These are phyloP conservation scores for Posidonia australis DNA, from an alignment of 106 monocot genomes.

Conservation along the genomic window DNA sequence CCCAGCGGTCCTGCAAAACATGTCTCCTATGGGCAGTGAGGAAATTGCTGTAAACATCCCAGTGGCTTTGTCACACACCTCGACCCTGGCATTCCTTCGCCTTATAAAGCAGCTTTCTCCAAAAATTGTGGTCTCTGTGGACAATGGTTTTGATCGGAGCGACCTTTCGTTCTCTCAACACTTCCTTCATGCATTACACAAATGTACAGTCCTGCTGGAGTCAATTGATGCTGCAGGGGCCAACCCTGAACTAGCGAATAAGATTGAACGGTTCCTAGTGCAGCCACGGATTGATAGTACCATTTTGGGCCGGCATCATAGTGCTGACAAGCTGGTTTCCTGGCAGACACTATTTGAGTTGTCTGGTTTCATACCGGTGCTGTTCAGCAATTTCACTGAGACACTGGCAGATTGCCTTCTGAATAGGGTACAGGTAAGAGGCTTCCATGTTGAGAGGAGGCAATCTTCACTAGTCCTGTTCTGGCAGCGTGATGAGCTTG, in stretches of 20 bases:
- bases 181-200: constrained; percentile 51
- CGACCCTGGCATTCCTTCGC: constrained; percentile 30
- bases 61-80: constrained; percentile 18
- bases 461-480: constrained; percentile 44
- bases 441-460: constrained; percentile 74
- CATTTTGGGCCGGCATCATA: constrained; percentile 24
- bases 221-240: constrained; percentile 74
- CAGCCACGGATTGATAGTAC: constrained; percentile 47
- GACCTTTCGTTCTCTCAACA: constrained; percentile 63
- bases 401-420: constrained; percentile 69
- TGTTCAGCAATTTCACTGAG: constrained; percentile 73
- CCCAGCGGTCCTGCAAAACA: constrained; percentile 22
- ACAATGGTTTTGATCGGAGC: constrained; percentile 51
- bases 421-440: constrained; percentile 65
- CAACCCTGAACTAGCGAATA: constrained; percentile 35
- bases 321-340: constrained; percentile 32
- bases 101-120: too few species aligned
- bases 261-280: constrained; percentile 64
- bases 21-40: constrained; percentile 20
- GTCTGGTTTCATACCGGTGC: constrained; percentile 39
- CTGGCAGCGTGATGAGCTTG: constrained; percentile 75
- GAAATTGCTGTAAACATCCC: constrained; percentile 77
- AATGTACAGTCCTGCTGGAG: constrained; percentile 50
- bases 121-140: too few species aligned
- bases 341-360: constrained; percentile 35